Conservation (phyloP, 140 eudicot species). For the Oenanthe javanica region DNA sequence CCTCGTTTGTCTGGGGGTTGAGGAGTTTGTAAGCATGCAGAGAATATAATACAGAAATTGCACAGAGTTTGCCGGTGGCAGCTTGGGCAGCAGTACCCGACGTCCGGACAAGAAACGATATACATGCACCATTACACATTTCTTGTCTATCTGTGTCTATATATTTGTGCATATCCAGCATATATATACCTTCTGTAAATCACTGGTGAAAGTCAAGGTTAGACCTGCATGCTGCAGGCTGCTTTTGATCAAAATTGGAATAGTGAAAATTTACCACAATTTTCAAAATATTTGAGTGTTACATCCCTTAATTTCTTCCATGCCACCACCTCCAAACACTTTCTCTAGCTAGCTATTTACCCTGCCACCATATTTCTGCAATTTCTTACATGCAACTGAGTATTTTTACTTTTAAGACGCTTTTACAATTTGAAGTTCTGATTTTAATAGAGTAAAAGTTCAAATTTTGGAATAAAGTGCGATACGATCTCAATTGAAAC, state of each 20-base stretch:
- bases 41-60: neutral
- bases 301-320: neutral
- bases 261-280: neutral
- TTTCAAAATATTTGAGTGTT: neutral
- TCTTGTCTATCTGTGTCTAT: neutral
- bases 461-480: too few relatives aligned
- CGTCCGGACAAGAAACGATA: neutral
- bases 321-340: too few relatives aligned
- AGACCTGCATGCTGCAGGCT: constrained; percentile 1
- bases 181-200: neutral
- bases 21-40: neutral
- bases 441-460: too few relatives aligned
- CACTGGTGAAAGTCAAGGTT: constrained; percentile 2
- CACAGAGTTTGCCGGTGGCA: neutral
- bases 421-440: too few relatives aligned
- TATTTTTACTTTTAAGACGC: too few relatives aligned
- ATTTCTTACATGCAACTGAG: neutral
- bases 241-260: neutral
- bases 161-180: too few relatives aligned
- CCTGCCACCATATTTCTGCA: neutral
- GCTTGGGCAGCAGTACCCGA: constrained; percentile 3
- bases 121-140: neutral
- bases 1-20: too few relatives aligned
- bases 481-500: too few relatives aligned
- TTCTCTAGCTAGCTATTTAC: neutral